Evolutionary conservation across 257 asterid species (phyloP), one percentile per base, ranked within the genome.

Genomic region (Cinchona pubescens): DNA sequence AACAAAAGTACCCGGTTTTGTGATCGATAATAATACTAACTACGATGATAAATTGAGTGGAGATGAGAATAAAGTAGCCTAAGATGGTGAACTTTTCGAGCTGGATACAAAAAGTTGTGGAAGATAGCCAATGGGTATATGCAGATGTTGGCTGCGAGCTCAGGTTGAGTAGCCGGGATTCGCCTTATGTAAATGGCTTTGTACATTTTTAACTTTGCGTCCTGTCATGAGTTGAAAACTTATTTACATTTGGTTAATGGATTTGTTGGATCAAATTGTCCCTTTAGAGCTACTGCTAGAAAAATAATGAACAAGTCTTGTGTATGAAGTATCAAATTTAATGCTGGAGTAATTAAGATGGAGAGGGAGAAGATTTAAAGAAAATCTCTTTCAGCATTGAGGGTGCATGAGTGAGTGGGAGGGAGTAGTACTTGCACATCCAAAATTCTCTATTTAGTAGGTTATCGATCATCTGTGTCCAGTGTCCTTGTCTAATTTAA

Each of bases 91-190:
- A 61, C 2, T 18, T 83, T 21, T 67, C 80, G 3, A 81, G 83
- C 0, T 92, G 97, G 97, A 45, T 90, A 0, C 86, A 80, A 29
- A 92, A 83, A 69, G 63, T 85, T 21, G 87, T 88, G 79, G 92
- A 90, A 78, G 91, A 88, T 51, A 80, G 77, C 7, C 93, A 85
- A 79, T 90, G 94, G 97, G 96, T 88, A 30, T 95, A 95, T 76
- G 99, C 98, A 4, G 98, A 95, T 72, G 93, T 95, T 8, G 99
- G 99, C 1, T 87, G 97, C 74, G 99, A 95, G 80, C 93, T 95
- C 32, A 88, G 97, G 80, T 87, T 95, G 63, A 92, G 96, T 71
- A 92, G 96, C 89, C 88, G 97, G 0, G 90, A 85, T 74, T 88
- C 92, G 25, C 91, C 96, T 14, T 53, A 83, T 51, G 62, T 86